phyloP scores from a whole-genome alignment of 345 rosid genomes.

The Lagerstroemia speciosa region DNA sequence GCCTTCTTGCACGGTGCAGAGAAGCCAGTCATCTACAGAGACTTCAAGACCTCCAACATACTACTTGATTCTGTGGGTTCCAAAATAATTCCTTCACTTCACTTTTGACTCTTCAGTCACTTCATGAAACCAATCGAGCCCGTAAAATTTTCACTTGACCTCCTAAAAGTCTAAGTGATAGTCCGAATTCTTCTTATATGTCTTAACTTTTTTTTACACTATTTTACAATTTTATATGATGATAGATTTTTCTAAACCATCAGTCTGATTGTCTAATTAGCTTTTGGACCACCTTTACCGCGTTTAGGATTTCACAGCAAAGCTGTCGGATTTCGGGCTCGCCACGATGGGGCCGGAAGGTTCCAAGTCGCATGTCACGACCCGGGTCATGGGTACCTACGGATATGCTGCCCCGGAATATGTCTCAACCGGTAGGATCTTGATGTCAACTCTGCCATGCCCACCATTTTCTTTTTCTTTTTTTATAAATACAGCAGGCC shows the following conservation, averaged over 20 bases:
- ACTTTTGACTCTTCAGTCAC: neutral
- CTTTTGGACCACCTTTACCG: neutral
- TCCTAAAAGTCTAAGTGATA: too few relatives aligned
- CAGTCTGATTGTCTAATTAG: neutral
- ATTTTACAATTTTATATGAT: too few relatives aligned
- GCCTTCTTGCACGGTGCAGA: constrained; percentile 82
- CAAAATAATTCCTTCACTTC: neutral
- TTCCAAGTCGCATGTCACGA: constrained; percentile 80
- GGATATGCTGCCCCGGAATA: constrained; percentile 97
- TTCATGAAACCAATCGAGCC: neutral
- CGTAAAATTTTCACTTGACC: too few relatives aligned
- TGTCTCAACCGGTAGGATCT: constrained; percentile 59
- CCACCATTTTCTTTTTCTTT: too few relatives aligned
- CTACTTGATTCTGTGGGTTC: constrained; percentile 65
- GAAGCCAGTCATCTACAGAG: constrained; percentile 82
- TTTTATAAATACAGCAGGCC: too few relatives aligned
- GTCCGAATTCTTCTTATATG: too few relatives aligned
- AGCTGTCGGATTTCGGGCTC: constrained; percentile 84
- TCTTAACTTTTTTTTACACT: too few relatives aligned
- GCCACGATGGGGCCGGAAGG: constrained; percentile 97
- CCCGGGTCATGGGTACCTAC: constrained; percentile 94
- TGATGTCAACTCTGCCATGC: too few relatives aligned
- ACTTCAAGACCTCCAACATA: constrained; percentile 89
- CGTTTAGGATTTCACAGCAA: constrained; percentile 69
- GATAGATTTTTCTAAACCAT: too few relatives aligned